Conservation (phyloP, 305 asterid genomes). For the Fraxinus latifolia region DNA sequence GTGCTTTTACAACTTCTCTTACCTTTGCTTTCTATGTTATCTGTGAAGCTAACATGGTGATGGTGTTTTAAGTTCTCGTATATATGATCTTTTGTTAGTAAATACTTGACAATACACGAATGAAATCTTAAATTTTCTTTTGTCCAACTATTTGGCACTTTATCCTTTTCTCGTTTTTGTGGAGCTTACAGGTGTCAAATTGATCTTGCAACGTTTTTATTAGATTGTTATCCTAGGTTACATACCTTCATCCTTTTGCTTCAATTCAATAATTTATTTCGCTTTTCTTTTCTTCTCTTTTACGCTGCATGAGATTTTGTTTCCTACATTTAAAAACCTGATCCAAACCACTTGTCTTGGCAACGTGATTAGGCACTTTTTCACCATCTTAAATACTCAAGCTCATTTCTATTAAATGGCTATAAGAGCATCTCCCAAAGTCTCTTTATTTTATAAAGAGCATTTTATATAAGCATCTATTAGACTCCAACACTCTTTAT, state of each 20-base stretch:
- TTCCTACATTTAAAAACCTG: not conserved
- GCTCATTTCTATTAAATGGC: not conserved
- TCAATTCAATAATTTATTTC: not conserved
- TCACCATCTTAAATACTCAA: not conserved
- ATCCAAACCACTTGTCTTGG: not conserved
- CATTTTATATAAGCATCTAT: not conserved
- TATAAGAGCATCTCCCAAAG: not conserved
- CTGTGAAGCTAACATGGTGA: conserved; percentile 1
- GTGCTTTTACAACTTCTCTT: conserved; percentile 19
- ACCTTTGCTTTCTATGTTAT: conserved; percentile 5
- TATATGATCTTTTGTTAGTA: not conserved
- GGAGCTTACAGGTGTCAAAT: not conserved
- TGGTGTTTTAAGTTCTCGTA: not conserved
- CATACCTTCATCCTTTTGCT: not conserved
- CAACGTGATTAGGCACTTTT: not conserved
- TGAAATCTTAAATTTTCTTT: not conserved
- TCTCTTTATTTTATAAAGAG: not conserved
- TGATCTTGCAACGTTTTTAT: not conserved
- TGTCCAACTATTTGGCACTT: not conserved
- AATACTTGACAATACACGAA: not conserved
- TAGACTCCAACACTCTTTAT: not conserved
- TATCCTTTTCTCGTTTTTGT: not conserved
- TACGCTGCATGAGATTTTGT: not conserved
- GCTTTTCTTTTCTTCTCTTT: not conserved
- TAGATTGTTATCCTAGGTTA: not conserved